Percentiles rank a stretch among this genome's conserved stretches.
These are phyloP conservation scores for Alternaria sp. DNA, from an alignment of 2,329 filamentous ascomycete genomes.

Conservation along the genomic window DNA sequence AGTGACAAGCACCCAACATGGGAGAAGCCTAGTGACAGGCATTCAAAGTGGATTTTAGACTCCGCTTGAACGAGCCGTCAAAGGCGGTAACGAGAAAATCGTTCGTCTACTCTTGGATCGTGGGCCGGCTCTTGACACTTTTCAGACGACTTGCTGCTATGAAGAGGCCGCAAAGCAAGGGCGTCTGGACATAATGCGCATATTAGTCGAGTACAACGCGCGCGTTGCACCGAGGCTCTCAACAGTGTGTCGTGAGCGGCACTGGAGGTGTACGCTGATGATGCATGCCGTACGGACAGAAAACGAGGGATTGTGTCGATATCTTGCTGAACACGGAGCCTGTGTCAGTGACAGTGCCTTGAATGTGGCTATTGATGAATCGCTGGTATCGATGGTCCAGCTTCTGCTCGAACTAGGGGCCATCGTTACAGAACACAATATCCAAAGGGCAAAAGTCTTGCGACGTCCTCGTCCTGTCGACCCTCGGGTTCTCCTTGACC, in stretches of 20 bases:
- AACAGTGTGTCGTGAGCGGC: neutral
- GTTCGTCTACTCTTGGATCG: slow-evolving; percentile 9
- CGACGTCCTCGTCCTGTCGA: too few species aligned
- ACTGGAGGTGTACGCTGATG: neutral
- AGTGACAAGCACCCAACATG: too few species aligned
- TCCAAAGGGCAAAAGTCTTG: neutral
- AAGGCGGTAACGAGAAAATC: slow-evolving; percentile 12
- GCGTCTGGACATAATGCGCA: slow-evolving; percentile 15
- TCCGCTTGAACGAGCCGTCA: slow-evolving; percentile 7
- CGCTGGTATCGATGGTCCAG: neutral
- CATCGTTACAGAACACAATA: neutral
- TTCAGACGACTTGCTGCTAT: slow-evolving; percentile 1
- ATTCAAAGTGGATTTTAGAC: neutral
- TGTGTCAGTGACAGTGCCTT: neutral
- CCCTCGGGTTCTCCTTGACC: neutral
- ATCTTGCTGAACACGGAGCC: slow-evolving; percentile 1
- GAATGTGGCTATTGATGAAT: neutral
- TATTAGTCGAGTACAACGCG: slow-evolving; percentile 11
- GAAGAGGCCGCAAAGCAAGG: slow-evolving; percentile 2
- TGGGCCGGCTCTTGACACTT: slow-evolving; percentile 3
- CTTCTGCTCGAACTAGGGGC: neutral
- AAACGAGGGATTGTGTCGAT: neutral
- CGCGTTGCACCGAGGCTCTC: neutral
- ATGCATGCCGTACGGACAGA: neutral
- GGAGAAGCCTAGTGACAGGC: too few species aligned